A percentile compares a stretch with the other conserved stretches of the same genome.
phyloP scores from a whole-genome alignment of 148 eudicot genomes.

The Suaeda aralocaspica region DNA sequence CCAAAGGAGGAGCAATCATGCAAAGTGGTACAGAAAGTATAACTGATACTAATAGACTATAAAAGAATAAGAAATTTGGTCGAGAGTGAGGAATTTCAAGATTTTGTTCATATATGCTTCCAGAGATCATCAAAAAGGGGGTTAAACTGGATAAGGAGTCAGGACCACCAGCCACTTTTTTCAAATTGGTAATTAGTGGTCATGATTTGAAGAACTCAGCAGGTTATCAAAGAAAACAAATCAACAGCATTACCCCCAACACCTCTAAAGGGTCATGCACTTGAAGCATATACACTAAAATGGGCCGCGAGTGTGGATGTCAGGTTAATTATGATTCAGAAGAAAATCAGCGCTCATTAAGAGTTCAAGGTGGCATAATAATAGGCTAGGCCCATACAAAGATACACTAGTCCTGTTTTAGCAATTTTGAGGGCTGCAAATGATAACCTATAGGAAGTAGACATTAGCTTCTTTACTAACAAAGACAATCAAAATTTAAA shows the following conservation, averaged over 20 bases:
- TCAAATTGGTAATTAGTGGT: not conserved
- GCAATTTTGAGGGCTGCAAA: no score
- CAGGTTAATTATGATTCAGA: no score
- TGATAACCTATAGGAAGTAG: no score
- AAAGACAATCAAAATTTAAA: no score
- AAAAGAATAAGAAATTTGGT: not conserved
- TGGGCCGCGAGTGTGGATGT: no score
- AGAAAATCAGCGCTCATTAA: no score
- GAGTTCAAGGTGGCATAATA: no score
- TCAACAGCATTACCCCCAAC: not conserved
- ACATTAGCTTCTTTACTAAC: no score
- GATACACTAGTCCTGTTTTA: no score
- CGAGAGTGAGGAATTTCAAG: not conserved
- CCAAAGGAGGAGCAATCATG: not conserved
- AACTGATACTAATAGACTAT: not conserved
- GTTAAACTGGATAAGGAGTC: not conserved
- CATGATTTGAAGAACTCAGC: not conserved
- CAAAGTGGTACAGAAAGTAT: not conserved
- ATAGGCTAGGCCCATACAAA: no score
- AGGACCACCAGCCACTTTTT: not conserved
- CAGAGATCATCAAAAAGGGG: not conserved
- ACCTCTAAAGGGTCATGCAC: not conserved
- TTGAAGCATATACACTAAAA: not conserved
- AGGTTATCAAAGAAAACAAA: not conserved
- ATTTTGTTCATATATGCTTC: not conserved